These are phyloP conservation scores for Fusarium napiforme DNA, from an alignment of 2,329 filamentous ascomycete species.

Conservation along the genomic window DNA sequence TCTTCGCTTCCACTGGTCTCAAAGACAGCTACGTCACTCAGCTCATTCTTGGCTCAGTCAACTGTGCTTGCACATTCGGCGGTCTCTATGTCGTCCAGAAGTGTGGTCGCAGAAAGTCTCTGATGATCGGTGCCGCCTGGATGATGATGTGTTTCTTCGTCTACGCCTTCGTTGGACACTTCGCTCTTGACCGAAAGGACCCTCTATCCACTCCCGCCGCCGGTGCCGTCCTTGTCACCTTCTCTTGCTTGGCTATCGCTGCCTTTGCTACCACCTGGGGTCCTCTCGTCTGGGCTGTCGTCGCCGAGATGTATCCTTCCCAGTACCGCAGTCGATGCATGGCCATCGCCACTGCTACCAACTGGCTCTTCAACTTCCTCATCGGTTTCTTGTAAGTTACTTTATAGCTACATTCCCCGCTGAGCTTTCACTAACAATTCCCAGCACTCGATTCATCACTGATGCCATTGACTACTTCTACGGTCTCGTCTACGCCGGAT, in stretches of 20 bases:
- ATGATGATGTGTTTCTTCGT: conserved; percentile 65
- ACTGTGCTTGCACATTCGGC: conserved; percentile 72
- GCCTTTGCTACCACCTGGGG: conserved; percentile 77
- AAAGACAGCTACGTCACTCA: conserved; percentile 73
- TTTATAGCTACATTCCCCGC: fast-evolving
- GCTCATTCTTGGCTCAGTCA: conserved; percentile 75
- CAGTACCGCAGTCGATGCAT: conserved; percentile 66
- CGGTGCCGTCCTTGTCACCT: conserved; percentile 72
- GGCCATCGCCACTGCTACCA: conserved; percentile 66
- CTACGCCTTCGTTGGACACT: conserved; percentile 62
- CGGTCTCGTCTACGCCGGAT: conserved; percentile 77
- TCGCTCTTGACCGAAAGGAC: conserved; percentile 54
- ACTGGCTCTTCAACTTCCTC: conserved; percentile 75
- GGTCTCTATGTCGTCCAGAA: conserved; percentile 74
- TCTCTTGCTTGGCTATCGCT: conserved; percentile 75
- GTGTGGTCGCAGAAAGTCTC: conserved; percentile 70
- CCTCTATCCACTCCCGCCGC: conserved; percentile 59
- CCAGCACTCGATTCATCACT: conserved; percentile 76
- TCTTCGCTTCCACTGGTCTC: conserved; percentile 74
- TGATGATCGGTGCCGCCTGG: conserved; percentile 72
- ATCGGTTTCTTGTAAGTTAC: conserved; percentile 58
- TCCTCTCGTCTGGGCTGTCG: conserved; percentile 73
- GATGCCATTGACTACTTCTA: conserved; percentile 75
- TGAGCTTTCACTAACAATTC: conserved; percentile 32
- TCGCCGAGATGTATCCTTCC: conserved; percentile 72